Percentiles rank a stretch among this genome's conserved stretches.
These are phyloP conservation scores for Backusella circina DNA, from an alignment of 192 early-diverging fungal genomes.

Conservation along the genomic window DNA sequence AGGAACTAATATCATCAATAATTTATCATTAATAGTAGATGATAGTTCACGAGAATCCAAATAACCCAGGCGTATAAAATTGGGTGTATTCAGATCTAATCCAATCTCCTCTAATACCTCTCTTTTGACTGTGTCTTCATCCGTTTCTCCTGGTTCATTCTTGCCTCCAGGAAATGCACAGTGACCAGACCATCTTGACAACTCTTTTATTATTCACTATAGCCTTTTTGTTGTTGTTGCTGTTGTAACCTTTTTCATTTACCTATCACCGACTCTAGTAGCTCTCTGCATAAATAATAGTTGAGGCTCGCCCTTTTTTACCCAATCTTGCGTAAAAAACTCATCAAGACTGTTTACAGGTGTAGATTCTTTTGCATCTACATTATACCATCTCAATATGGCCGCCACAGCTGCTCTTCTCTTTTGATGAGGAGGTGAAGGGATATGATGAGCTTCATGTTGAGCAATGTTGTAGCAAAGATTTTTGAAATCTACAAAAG, in stretches of 20 bases:
- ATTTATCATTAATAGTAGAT: conserved; percentile 11
- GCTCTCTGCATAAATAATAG: conserved; percentile 31
- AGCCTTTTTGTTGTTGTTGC: not conserved
- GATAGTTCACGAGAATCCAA: conserved; percentile 26
- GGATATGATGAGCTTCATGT: conserved; percentile 2
- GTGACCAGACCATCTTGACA: conserved; percentile 27
- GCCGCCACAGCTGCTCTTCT: conserved; percentile 20
- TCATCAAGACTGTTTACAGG: not conserved
- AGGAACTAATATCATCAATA: conserved; percentile 30
- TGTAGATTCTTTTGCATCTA: not conserved
- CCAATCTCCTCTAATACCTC: conserved; percentile 32
- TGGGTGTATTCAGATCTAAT: conserved; percentile 15
- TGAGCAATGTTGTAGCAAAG: not conserved
- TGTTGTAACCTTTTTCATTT: not conserved
- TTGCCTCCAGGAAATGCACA: conserved; percentile 32
- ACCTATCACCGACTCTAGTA: conserved; percentile 25
- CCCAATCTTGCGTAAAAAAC: conserved; percentile 22
- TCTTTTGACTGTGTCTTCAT: conserved; percentile 26
- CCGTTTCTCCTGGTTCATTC: conserved; percentile 26
- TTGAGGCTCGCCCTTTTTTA: conserved; percentile 17
- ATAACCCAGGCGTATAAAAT: conserved; percentile 18
- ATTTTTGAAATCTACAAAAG: not conserved
- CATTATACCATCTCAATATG: conserved; percentile 19
- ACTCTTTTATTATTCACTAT: not conserved
- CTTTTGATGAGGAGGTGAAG: conserved; percentile 19